Conservation (phyloP, 257 asterid species). For the Fraxinus excelsior region DNA sequence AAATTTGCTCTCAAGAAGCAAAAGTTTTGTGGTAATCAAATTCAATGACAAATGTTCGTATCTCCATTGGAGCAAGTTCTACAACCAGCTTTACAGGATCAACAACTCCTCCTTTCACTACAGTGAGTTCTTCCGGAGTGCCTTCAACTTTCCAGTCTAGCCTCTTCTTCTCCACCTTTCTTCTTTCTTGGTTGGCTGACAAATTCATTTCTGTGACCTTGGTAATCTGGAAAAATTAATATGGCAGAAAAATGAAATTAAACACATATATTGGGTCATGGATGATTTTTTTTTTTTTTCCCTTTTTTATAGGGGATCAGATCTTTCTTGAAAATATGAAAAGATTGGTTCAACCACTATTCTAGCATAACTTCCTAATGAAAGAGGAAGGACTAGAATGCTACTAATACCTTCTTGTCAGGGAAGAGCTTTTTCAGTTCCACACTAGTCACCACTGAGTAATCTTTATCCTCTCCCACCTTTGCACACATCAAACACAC, state of each 20-base stretch:
- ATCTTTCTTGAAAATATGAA: neutral
- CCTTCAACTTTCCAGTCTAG: constrained; percentile 60
- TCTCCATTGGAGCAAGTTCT: constrained; percentile 77
- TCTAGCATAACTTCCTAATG: neutral
- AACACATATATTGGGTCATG: neutral
- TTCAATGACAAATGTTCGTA: constrained; percentile 62
- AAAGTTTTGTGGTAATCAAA: constrained; percentile 36
- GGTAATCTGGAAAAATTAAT: constrained; percentile 38
- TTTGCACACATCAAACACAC: constrained; percentile 35
- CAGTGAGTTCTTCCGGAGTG: constrained; percentile 25
- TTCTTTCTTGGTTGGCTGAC: constrained; percentile 69
- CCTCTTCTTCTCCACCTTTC: constrained; percentile 70
- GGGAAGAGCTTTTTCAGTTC: constrained; percentile 76
- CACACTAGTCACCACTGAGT: constrained; percentile 55
- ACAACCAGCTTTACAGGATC: constrained; percentile 65
- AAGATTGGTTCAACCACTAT: neutral
- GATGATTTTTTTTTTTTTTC: neutral
- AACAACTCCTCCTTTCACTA: constrained; percentile 55
- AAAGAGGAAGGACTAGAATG: constrained; percentile 4
- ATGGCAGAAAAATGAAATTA: neutral
- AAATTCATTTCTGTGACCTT: constrained; percentile 67
- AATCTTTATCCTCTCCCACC: constrained; percentile 73
- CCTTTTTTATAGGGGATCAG: neutral
- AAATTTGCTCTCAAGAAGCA: constrained; percentile 35
- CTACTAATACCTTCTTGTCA: constrained; percentile 48